Base-by-base conservation (phyloP, 331 rosid genomes). In the Malus hybrid region DNA sequence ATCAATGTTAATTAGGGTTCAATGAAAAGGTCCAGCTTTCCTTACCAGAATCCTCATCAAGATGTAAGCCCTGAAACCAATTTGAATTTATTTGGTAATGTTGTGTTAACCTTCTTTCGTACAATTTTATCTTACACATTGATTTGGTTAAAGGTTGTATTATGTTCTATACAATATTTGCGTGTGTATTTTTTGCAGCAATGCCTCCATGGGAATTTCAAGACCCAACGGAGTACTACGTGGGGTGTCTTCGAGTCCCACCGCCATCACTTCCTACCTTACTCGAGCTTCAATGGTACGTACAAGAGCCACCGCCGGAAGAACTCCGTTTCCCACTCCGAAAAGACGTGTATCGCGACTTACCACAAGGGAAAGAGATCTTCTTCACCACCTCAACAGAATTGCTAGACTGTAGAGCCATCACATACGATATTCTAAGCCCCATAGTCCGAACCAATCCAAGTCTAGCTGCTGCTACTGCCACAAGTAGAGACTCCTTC, bases 221-320 rank as follows among this genome's bases (percentile, higher is more conserved):
- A 44, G 99, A 94, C 77, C 92, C 96, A 50, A 87, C 92, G 0
- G 97, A 92, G 6, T 84, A 88, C 84, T 94, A 87, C 84, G 28
- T 90, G 50, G 96, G 88, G 10, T 80, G 85, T 67, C 88, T 94
- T 6, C 85, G 90, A 55, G 74, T 76, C 28, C 73, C 91, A 6
- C 89, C 88, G 2, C 86, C 81, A 42, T 56, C 91, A 20, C 79
- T 94, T 7, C 99, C 99, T 70, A 77, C 71, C 79, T 65, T 94
- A 16, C 77, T 78, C 13, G 99, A 92, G 39, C 82, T 94, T 39
- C 82, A 91, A 27, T 88, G 85, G 72, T 79, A 86, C 61, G n/a
- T 94, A 2, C 95, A 85, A 79, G 97, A 92, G 24, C 91, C 97
- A 14, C 96, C 96, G 7, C 90, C 93, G 0, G 92, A 92, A 55